These are phyloP conservation scores for Phytophthora tubulina DNA, from an alignment of 352 stramenopile genomes.

Conservation along the genomic window DNA sequence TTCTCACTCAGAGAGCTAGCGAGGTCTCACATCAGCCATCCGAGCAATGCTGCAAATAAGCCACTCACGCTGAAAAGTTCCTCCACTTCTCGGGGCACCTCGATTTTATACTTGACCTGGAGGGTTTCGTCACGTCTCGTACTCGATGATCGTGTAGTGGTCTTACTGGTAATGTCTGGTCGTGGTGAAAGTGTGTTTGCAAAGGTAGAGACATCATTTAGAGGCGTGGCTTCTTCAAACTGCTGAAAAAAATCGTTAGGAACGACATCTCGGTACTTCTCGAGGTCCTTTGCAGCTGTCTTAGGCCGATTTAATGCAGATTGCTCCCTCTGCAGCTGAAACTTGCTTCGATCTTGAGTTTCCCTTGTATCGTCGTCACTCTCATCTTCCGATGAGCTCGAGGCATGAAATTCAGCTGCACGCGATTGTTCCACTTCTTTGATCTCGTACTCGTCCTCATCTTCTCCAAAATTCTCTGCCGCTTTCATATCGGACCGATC, in stretches of 20 bases:
- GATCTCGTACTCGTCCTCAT: slow-evolving; percentile 67
- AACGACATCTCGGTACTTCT: slow-evolving; percentile 63
- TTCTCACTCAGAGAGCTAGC: slow-evolving; percentile 22
- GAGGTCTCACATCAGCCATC: slow-evolving; percentile 33
- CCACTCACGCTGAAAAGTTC: slow-evolving; percentile 65
- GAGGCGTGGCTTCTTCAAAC: slow-evolving; percentile 27
- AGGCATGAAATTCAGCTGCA: slow-evolving; percentile 64
- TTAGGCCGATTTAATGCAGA: slow-evolving; percentile 47
- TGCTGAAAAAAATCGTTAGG: slow-evolving; percentile 65
- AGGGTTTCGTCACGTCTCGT: background rate
- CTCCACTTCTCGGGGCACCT: slow-evolving; percentile 65
- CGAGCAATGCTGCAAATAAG: slow-evolving; percentile 20
- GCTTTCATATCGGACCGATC: slow-evolving; percentile 11
- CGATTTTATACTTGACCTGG: slow-evolving; percentile 37
- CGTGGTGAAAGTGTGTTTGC: background rate
- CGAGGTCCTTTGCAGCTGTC: slow-evolving; percentile 63
- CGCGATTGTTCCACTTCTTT: slow-evolving; percentile 63
- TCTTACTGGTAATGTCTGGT: slow-evolving; percentile 16
- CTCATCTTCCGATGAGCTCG: slow-evolving; percentile 63
- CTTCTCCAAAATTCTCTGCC: slow-evolving; percentile 15
- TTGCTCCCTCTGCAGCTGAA: slow-evolving; percentile 25
- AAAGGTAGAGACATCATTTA: background rate
- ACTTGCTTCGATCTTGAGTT: slow-evolving; percentile 9
- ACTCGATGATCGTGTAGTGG: background rate
- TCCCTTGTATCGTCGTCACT: slow-evolving; percentile 24